These are phyloP conservation scores for Lanmaoa rubissima DNA, from an alignment of 768 basidiomycete species.

Conservation along the genomic window DNA sequence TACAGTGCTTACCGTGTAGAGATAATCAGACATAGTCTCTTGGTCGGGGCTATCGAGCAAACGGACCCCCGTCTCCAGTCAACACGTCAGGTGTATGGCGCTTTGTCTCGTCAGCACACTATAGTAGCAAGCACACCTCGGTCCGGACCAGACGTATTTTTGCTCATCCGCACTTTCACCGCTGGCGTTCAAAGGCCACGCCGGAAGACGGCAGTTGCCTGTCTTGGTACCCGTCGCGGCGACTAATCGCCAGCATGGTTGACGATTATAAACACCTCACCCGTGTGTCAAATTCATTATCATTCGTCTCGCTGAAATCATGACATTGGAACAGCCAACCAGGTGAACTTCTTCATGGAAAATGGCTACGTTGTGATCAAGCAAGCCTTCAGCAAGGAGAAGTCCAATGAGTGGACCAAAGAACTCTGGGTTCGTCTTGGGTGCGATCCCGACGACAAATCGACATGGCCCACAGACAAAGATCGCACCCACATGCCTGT, in stretches of 20 bases:
- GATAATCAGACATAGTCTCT: neutral
- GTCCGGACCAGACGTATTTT: neutral
- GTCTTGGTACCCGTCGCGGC: neutral
- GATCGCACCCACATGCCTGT: slow-evolving; percentile 59
- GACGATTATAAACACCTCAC: neutral
- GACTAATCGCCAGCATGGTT: neutral
- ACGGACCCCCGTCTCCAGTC: neutral
- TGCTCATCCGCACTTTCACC: neutral
- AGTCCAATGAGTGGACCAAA: slow-evolving; percentile 45
- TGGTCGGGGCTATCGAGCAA: neutral
- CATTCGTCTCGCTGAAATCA: neutral
- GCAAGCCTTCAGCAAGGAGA: slow-evolving; percentile 51
- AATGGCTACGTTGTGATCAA: slow-evolving; percentile 56
- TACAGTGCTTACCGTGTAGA: neutral
- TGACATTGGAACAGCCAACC: slow-evolving; percentile 18
- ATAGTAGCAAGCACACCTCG: neutral
- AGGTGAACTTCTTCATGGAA: slow-evolving; percentile 56
- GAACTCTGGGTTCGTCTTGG: slow-evolving; percentile 54
- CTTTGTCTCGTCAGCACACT: neutral
- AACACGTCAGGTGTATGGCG: neutral
- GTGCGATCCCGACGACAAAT: slow-evolving; percentile 50
- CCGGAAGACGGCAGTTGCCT: neutral
- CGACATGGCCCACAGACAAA: slow-evolving; percentile 45
- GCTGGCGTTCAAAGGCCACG: neutral
- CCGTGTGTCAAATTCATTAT: neutral